Percentiles rank a stretch among this genome's conserved stretches.
These are phyloP conservation scores for Symbiodinium natans DNA, from an alignment of 73 alveolate genomes.

Conservation along the genomic window DNA sequence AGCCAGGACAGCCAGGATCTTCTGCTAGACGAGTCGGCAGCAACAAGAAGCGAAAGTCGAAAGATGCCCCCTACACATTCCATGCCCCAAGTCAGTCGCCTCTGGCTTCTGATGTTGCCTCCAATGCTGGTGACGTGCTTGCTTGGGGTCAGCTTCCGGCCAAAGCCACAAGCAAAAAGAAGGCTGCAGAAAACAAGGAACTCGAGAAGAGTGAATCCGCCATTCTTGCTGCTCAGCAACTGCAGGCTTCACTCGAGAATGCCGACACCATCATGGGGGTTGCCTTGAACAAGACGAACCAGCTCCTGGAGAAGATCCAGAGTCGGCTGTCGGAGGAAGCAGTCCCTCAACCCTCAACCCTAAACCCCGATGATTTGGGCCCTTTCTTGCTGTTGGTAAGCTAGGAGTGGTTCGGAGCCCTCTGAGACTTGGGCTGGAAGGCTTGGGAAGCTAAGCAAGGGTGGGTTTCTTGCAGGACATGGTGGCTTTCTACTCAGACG, in stretches of 20 bases:
- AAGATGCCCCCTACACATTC: not conserved
- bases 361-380: too few species aligned
- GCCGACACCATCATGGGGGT: not conserved
- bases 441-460: too few species aligned
- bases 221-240: not conserved
- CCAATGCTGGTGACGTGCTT: not conserved
- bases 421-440: too few species aligned
- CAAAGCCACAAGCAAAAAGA: not conserved
- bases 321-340: not conserved
- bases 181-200: not conserved
- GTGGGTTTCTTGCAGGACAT: not conserved
- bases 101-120: not conserved
- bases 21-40: not conserved
- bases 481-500: not conserved
- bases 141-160: not conserved
- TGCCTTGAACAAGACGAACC: not conserved
- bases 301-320: not conserved
- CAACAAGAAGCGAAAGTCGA: not conserved
- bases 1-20: not conserved
- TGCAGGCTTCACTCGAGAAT: not conserved
- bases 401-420: too few species aligned
- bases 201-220: conserved; percentile 10
- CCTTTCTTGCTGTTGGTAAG: not conserved
- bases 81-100: not conserved
- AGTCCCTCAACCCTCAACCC: too few species aligned